These are phyloP conservation scores for Blastocystis sp. DNA, from an alignment of 352 stramenopile species.

Conservation along the genomic window DNA sequence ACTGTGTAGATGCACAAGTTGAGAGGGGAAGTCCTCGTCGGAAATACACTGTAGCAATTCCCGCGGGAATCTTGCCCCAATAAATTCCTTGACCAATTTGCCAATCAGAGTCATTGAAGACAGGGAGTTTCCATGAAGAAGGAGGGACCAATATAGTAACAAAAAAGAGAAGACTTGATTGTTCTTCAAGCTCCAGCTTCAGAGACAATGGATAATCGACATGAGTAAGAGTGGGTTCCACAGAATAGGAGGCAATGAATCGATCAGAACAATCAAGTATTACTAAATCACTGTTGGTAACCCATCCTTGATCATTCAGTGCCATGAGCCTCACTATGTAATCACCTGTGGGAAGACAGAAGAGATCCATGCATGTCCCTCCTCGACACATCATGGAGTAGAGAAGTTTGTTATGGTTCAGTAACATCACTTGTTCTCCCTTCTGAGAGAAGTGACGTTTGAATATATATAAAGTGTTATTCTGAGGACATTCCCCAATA, in stretches of 20 bases:
- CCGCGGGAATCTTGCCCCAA: background rate
- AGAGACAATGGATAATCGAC: background rate
- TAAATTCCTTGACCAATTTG: background rate
- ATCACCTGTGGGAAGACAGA: background rate
- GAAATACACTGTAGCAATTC: constrained; percentile 46
- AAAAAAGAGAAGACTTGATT: background rate
- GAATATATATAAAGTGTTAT: background rate
- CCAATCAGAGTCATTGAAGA: background rate
- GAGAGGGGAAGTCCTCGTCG: background rate
- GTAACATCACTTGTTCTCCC: background rate
- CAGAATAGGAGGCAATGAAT: background rate
- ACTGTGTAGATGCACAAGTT: background rate
- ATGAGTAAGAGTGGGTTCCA: background rate
- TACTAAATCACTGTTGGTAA: background rate
- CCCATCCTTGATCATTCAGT: background rate
- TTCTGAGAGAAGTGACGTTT: background rate
- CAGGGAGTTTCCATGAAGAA: background rate
- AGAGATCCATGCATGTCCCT: background rate
- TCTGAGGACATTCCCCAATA: background rate
- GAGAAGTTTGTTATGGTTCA: background rate
- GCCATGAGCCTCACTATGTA: background rate
- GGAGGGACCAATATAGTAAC: background rate
- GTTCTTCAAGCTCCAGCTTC: background rate
- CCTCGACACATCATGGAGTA: background rate
- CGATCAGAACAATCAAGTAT: background rate